Base-by-base conservation (phyloP, 345 rosid genomes). In the Euphorbia pulcherrima region DNA sequence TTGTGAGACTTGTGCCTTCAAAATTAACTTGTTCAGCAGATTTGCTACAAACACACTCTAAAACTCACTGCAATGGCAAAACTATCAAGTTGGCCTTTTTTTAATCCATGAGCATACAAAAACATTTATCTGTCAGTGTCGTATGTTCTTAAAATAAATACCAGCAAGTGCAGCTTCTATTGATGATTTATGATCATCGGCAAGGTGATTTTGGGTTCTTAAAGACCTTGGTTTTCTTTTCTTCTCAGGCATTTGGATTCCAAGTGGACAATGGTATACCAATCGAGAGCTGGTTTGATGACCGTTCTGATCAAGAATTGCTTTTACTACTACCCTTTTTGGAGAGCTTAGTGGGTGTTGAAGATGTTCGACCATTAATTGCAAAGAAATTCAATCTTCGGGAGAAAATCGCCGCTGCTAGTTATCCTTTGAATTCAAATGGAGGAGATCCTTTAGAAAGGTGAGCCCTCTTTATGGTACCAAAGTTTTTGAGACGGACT, bases 241-340 rank as follows among this genome's bases (percentile, higher is more conserved):
- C 54, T 73, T 55, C 40, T 47, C 72, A 92, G 99, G 99, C 94
- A 64, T 95, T 92, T 77, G 98, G 99, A 44, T 95, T 95, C 77
- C 99, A 95, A 85, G 94, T 95, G 74, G 98, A 95, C 76, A 95
- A 95, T 41, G 99, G 99, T 16, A 88, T 95, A 60, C 97, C 99
- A 14, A 95, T 95, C 39, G 96, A 90, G 82, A 95, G 99, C 83
- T 95, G 99, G 99, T 95, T 95, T 47, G 90, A 87, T 26, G 96
- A 95, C 75, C 87, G 83, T 1, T 62, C 82, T 0, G 99, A 95
- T 74, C 84, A 87, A 72, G 97, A 89, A 74, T 81, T 94, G 75
- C 99, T 94, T 54, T 70, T 68, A 21, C 68, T 94, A 24, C 83
- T 94, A 8, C 99, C 97, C 1, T 94, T 94, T 75, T 73, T 94